phyloP scores from a whole-genome alignment of 805 yeast species.

The Starmerella floris region DNA sequence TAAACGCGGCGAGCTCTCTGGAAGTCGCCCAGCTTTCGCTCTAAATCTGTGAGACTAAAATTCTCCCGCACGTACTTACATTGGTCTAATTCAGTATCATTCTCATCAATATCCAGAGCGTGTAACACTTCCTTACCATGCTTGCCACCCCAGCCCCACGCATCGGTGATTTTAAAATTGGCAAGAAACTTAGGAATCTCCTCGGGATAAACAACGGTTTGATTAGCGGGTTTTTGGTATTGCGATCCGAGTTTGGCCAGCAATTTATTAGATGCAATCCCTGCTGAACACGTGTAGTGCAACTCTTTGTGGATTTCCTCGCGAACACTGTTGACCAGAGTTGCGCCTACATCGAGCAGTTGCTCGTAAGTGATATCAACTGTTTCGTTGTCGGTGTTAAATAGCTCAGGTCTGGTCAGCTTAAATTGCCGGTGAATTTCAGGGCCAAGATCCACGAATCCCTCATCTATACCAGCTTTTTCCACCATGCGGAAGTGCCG shows the following conservation, averaged over 20 bases:
- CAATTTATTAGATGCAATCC: conserved; percentile 61
- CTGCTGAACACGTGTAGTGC: conserved; percentile 83
- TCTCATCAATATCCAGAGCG: conserved; percentile 38
- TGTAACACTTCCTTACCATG: conserved; percentile 47
- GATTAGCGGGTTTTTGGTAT: conserved; percentile 70
- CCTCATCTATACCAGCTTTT: conserved; percentile 93
- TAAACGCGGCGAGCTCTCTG: conserved; percentile 41
- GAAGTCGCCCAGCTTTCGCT: conserved; percentile 30
- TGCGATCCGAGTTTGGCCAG: conserved; percentile 83
- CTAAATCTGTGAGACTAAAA: conserved; percentile 3
- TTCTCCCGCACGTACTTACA: conserved; percentile 27
- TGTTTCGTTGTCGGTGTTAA: conserved; percentile 30
- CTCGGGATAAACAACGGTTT: conserved; percentile 51
- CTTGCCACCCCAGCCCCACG: conserved; percentile 89
- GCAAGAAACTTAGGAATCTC: conserved; percentile 42
- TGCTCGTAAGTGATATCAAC: conserved; percentile 71
- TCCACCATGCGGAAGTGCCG: conserved; percentile 57
- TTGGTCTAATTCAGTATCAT: conserved; percentile 27
- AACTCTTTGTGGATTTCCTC: conserved; percentile 38
- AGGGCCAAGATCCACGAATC: conserved; percentile 72
- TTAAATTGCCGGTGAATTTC: conserved; percentile 36
- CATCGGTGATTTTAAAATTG: conserved; percentile 52
- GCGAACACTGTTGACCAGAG: conserved; percentile 43
- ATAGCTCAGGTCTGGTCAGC: conserved; percentile 34
- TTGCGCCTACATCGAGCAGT: conserved; percentile 52